Base-by-base conservation (phyloP, 306 rosid species). In the Lathyrus tuberosus region DNA sequence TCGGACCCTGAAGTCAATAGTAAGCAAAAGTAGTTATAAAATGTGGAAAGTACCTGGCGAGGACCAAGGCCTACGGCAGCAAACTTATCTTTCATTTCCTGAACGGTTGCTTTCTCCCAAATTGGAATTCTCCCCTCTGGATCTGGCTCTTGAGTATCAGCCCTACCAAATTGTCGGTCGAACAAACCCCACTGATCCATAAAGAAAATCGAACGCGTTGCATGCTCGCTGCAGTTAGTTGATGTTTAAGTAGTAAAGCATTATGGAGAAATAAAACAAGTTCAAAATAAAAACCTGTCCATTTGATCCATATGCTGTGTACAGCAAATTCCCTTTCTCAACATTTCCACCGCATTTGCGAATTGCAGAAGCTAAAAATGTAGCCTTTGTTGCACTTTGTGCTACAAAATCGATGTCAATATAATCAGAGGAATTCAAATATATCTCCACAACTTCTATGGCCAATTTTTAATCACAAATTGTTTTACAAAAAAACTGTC, bases 331-430 rank as follows among this genome's bases (percentile, higher is more conserved):
- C 46, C 98, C 98, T 80, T 94, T 94, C 80, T 94, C 95, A 77
- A 30, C 97, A 61, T 94, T 94, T 73, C 98, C 97, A 71, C 98
- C 98, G 37, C 91, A 85, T 79, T 94, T 94, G 61, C 90, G 86
- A 81, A 94, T 88, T 40, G 96, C 97, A 71, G 98, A 44, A 65
- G 96, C 96, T 70, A 94, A 72, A 76, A 94, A 94, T 53, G 92
- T 88, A 65, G 88, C 77, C 81, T 94, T 94, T 42, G 41, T 22
- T 71, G 89, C 97, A 87, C 92, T 74, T 86, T 94, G 95, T n/a
- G 92, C 97, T 94, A 74, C 81, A 81, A 43, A 57, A 78, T 65
- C 22, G 15, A 71, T 58, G 61, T 65, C 60, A 62, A 61, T 37
- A 62, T 22, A 75, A 58, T 71, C 64, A 76, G 30, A 12, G 31